Conservation (phyloP, 352 stramenopile genomes). For the Peronosclerospora sorghi region DNA sequence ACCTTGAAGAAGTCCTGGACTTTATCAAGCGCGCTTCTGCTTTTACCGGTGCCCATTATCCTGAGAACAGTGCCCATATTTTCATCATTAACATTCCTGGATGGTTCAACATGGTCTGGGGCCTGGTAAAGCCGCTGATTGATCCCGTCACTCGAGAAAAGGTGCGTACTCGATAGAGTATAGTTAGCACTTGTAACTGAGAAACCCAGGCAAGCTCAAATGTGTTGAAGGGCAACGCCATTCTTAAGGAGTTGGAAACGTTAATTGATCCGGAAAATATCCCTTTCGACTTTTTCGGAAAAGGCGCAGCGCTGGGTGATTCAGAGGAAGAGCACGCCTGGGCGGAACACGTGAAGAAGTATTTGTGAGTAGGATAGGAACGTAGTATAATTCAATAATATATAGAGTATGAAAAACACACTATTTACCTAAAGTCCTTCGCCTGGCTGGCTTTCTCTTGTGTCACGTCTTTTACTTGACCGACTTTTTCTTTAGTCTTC, state of each 20-base stretch:
- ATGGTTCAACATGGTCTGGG: constrained; percentile 92
- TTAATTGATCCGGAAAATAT: constrained; percentile 63
- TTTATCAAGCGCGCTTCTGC: constrained; percentile 80
- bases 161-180: constrained; percentile 28
- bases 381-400: no score
- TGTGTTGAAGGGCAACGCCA: constrained; percentile 72
- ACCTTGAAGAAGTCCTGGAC: constrained; percentile 82
- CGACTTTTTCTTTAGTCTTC: no score
- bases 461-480: no score
- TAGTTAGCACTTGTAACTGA: constrained; percentile 45
- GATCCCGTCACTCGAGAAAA: constrained; percentile 91
- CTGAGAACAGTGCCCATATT: constrained; percentile 88
- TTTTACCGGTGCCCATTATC: constrained; percentile 88
- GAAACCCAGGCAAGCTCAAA: no score
- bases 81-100: constrained; percentile 92
- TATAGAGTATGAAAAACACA: no score
- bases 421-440: no score
- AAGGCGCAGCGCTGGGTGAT: constrained; percentile 43
- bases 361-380: constrained; percentile 28
- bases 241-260: constrained; percentile 58
- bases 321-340: constrained; percentile 61
- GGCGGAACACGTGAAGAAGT: constrained; percentile 58
- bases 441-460: no score
- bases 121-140: constrained; percentile 88
- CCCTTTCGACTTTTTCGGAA: constrained; percentile 57